These are phyloP conservation scores for Nitzschia sp. DNA, from an alignment of 108 stramenopile species.

Conservation along the genomic window DNA sequence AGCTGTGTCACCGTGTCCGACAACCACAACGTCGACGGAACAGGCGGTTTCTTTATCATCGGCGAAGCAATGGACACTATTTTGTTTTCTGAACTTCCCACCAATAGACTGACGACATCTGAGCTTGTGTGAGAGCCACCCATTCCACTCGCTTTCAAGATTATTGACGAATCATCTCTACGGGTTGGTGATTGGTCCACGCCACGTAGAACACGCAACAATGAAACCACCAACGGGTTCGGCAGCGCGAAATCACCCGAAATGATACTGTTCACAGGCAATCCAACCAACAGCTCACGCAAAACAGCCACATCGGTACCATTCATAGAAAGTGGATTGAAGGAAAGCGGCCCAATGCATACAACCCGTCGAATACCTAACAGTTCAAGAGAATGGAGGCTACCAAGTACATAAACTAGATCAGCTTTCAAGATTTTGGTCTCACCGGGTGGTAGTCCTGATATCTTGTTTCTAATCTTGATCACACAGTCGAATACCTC, in stretches of 20 bases:
- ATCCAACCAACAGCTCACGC: constrained; percentile 7
- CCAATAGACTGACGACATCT: background rate
- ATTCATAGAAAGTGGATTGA: background rate
- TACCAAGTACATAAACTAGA: constrained; percentile 5
- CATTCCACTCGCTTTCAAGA: background rate
- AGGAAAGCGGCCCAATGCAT: background rate
- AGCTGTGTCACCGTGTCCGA: constrained; percentile 54
- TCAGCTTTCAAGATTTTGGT: background rate
- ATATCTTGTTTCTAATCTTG: background rate
- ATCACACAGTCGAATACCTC: background rate
- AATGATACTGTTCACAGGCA: background rate
- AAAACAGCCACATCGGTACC: background rate
- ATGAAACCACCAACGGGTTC: constrained; percentile 5
- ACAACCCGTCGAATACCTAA: constrained; percentile 9
- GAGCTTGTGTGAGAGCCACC: background rate
- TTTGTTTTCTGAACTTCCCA: background rate
- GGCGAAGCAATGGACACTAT: background rate
- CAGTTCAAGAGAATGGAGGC: constrained; percentile 3
- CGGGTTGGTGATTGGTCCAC: background rate
- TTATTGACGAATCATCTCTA: background rate
- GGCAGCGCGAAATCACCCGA: too few species aligned
- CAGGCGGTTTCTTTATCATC: background rate
- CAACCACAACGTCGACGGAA: constrained; percentile 16
- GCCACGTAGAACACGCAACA: constrained; percentile 15
- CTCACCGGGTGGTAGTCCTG: background rate